Base-by-base conservation (phyloP, 2,329 filamentous ascomycete species). In the Myriosclerotinia curreyana region DNA sequence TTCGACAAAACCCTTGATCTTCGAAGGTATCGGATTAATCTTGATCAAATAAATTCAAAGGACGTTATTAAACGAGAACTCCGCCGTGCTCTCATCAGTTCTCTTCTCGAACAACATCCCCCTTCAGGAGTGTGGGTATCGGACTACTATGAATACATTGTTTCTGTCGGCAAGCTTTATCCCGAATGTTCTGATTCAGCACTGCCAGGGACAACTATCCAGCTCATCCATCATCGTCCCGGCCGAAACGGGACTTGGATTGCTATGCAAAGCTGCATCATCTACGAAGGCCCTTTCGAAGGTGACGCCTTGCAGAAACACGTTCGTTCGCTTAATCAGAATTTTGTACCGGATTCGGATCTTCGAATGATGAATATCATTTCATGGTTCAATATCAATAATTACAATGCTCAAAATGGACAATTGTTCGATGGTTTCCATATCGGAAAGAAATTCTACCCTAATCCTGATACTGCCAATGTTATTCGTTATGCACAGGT, bases 401-500 rank as follows among this genome's bases (percentile, higher is more conserved):
- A 51, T 28, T 14, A n/a, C 11, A 34, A 56, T n/a, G 22, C 34
- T 28, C 25, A 28, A 34, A 31, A 56, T 42, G 25, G 3, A n/a
- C 12, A 34, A 54, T 17, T 40, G 5, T 54, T 40, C 25, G n/a
- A 38, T 22, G 60, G 50, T 6, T 64, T 63, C 17, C 46, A n/a
- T 15, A 22, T 63, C 1, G 65, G 63, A 4, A 68, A 66, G 8
- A 66, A 64, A 12, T 66, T 68, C 51, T 66, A 65, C 65, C 53
- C 54, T 6, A 31, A 31, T 56, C 8, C 34, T 25, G 34, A 31
- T 31, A 4, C 17, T 40, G 34, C 12, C 5, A 38, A 5, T 14
- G 7, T 28, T 1, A 44, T 22, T 9, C 7, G 22, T 44, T 14
- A 2, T 8, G 2, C 6, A 2, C 17, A 31, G 5, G 17, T 56